These are phyloP conservation scores for Lodderomyces elongisporus DNA, from an alignment of 1,139 yeast species.

Conservation along the genomic window DNA sequence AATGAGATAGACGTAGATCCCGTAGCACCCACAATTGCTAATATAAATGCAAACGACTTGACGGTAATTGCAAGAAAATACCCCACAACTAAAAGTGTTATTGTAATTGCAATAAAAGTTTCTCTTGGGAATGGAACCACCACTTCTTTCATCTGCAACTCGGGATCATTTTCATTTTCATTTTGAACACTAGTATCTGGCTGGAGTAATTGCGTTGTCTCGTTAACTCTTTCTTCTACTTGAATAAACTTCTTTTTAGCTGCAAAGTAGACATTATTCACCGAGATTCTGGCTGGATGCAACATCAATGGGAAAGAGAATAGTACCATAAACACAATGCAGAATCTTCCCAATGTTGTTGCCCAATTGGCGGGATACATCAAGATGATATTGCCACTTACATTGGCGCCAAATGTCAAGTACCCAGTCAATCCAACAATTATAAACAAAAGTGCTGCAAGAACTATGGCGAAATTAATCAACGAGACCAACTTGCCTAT, in stretches of 20 bases:
- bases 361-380: slow-evolving; percentile 50
- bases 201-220: slow-evolving; percentile 10
- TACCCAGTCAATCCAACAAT: slow-evolving; percentile 42
- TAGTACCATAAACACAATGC: slow-evolving; percentile 76
- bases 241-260: slow-evolving; percentile 13
- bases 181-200: slow-evolving; percentile 1
- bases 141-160: slow-evolving; percentile 13
- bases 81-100: slow-evolving; percentile 37
- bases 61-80: slow-evolving; percentile 42
- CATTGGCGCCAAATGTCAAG: slow-evolving; percentile 40
- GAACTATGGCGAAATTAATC: slow-evolving; percentile 47
- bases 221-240: slow-evolving; percentile 7
- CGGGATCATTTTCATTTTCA: slow-evolving; percentile 10
- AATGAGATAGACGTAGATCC: slow-evolving; percentile 59
- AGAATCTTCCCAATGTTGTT: slow-evolving; percentile 63
- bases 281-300: slow-evolving; percentile 86
- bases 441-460: slow-evolving; percentile 31
- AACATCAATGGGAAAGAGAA: slow-evolving; percentile 89
- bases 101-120: slow-evolving; percentile 47
- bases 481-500: slow-evolving; percentile 48
- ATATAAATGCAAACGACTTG: slow-evolving; percentile 50
- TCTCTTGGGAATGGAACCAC: slow-evolving; percentile 48
- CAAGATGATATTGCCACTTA: slow-evolving; percentile 74
- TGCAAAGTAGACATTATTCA: slow-evolving; percentile 69
- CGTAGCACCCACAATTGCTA: slow-evolving; percentile 57